Base-by-base conservation (phyloP, 2,329 filamentous ascomycete genomes). In the Botrytis hyacinthi region DNA sequence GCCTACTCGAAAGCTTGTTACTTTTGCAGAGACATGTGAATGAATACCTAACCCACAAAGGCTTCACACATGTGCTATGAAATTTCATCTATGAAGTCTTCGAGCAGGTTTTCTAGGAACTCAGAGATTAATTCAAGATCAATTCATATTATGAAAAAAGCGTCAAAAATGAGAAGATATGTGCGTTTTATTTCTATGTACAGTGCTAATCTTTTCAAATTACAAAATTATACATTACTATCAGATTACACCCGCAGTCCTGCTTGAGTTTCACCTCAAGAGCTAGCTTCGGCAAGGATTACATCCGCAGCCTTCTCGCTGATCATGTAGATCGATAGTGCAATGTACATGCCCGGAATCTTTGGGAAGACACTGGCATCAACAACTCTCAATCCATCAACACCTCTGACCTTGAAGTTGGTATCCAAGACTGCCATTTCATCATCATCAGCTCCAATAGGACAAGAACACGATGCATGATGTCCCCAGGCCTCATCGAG, bases 321-420 rank as follows among this genome's bases (percentile, higher is more conserved):
- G 12, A 87, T 82, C 80, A 90, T 87, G 76, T 87, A 89, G 0
- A 85, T 85, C 0, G 87, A 84, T 2, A 86, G 78, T 7, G 84
- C 83, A 46, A 86, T 83, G 76, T 87, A 88, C 71, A 82, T 85
- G 74, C 87, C 88, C 0, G 82, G 82, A 35, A 83, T 87, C 72
- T 83, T 83, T 0, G 87, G 86, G 73, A 87, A 90, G 0, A 87
- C 83, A 44, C 84, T 87, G 0, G 87, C 89, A 81, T 91, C 89
- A 0, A 91, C 89, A 6, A 91, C 88, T 80, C 76, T 83, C 65
- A 92, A 78, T 0, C 77, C 79, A 70, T 77, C 77, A 29, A 80
- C 77, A 42, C 83, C 74, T 54, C 57, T 75, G 61, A 81, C 81
- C 48, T 82, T 81, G 54, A 81, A 83, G 22, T 75, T 78, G 74